Evolutionary conservation across 2,329 filamentous ascomycete species (phyloP).

Genomic region (Phyllosticta ampelicida): DNA sequence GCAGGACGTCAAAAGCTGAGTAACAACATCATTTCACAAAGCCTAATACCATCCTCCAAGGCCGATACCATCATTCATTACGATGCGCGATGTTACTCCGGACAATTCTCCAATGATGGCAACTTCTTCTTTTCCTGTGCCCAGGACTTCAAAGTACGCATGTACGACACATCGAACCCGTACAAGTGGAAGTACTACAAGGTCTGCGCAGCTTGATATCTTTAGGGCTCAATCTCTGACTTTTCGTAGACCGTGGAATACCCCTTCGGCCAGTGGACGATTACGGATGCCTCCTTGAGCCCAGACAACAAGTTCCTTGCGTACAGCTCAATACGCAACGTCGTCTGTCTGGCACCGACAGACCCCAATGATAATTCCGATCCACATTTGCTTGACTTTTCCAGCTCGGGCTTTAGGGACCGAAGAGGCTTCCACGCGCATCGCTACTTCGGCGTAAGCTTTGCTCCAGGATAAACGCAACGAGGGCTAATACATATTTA

Average conservation of each 20-base stretch:
- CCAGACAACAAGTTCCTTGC: slow-evolving; percentile 88
- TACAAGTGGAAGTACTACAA: slow-evolving; percentile 97
- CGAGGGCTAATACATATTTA: slow-evolving; percentile 6
- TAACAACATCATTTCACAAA: slow-evolving; percentile 61
- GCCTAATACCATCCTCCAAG: slow-evolving; percentile 63
- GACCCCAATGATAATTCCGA: slow-evolving; percentile 73
- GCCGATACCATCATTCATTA: slow-evolving; percentile 86
- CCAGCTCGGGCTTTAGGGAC: slow-evolving; percentile 34
- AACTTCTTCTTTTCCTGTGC: slow-evolving; percentile 93
- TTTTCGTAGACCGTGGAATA: slow-evolving; percentile 55
- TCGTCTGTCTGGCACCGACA: slow-evolving; percentile 77
- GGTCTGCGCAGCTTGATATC: slow-evolving; percentile 36
- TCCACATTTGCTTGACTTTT: slow-evolving; percentile 67
- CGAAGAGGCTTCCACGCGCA: slow-evolving; percentile 25
- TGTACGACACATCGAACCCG: slow-evolving; percentile 96
- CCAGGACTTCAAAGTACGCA: slow-evolving; percentile 86
- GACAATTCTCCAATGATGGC: slow-evolving; percentile 92
- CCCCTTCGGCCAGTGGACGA: slow-evolving; percentile 85
- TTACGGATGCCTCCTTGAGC: slow-evolving; percentile 84
- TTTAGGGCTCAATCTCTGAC: neutral
- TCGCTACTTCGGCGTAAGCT: slow-evolving; percentile 47
- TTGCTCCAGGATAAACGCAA: slow-evolving; percentile 30
- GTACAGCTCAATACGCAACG: slow-evolving; percentile 77
- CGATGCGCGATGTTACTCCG: slow-evolving; percentile 77
- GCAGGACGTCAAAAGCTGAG: slow-evolving; percentile 47